A percentile compares a stretch with the other conserved stretches of the same genome.
Conservation (phyloP, 2,329 filamentous ascomycete species). For the Cladosporium sp. region DNA sequence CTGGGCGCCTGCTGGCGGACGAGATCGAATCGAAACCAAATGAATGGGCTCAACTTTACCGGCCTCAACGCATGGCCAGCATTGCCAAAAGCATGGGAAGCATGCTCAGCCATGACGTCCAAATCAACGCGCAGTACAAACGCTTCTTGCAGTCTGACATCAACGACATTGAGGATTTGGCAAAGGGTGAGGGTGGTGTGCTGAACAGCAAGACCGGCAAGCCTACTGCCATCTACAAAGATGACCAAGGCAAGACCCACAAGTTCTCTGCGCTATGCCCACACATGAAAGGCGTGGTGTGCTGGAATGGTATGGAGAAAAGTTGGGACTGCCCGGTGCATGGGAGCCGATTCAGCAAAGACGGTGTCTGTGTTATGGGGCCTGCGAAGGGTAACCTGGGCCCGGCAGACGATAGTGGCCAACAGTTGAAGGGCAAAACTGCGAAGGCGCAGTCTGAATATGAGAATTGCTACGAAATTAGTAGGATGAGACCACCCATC, state of each 20-base stretch:
- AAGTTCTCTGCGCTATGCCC: slow-evolving; percentile 51
- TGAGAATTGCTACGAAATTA: background rate
- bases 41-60: slow-evolving; percentile 46
- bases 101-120: slow-evolving; percentile 47
- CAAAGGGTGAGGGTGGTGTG: slow-evolving; percentile 45
- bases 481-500: too few relatives aligned
- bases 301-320: slow-evolving; percentile 51
- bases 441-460: background rate
- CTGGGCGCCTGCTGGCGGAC: slow-evolving; percentile 48
- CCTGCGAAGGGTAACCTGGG: slow-evolving; percentile 34
- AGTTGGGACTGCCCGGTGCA: slow-evolving; percentile 51
- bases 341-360: slow-evolving; percentile 38
- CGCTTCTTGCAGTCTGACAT: slow-evolving; percentile 50
- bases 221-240: slow-evolving; percentile 52
- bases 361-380: slow-evolving; percentile 37
- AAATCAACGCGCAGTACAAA: slow-evolving; percentile 54
- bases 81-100: slow-evolving; percentile 40
- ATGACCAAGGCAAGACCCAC: slow-evolving; percentile 46
- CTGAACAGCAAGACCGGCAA: slow-evolving; percentile 43
- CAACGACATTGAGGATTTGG: slow-evolving; percentile 50
- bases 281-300: slow-evolving; percentile 50
- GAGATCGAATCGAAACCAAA: slow-evolving; percentile 47
- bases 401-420: slow-evolving; percentile 27
- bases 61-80: slow-evolving; percentile 42
- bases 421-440: slow-evolving; percentile 20